Conservation (phyloP, 2,329 filamentous ascomycete genomes). For the Cladosporium sp. region DNA sequence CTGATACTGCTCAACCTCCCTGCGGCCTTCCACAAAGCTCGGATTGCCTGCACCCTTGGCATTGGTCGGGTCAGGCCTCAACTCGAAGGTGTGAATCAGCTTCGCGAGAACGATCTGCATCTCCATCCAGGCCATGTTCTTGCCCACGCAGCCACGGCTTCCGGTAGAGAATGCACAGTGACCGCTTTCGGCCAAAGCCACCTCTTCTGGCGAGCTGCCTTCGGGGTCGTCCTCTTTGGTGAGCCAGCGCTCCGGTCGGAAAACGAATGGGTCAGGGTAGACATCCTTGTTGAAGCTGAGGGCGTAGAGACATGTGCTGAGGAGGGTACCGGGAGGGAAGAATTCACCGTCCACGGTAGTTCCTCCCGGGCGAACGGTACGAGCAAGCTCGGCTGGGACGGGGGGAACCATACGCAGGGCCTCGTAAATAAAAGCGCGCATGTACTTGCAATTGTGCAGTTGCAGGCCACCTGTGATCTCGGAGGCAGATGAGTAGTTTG, state of each 20-base stretch:
- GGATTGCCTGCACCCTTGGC: slow-evolving; percentile 13
- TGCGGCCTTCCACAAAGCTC: slow-evolving; percentile 2
- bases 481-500: slow-evolving; percentile 28
- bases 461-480: slow-evolving; percentile 25
- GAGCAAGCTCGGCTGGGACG: slow-evolving; percentile 28
- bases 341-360: slow-evolving; percentile 30
- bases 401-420: slow-evolving; percentile 41
- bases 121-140: slow-evolving; percentile 31
- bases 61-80: slow-evolving; percentile 13
- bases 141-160: slow-evolving; percentile 66
- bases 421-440: slow-evolving; percentile 43
- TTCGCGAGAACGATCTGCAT: slow-evolving; percentile 19
- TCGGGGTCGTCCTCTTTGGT: slow-evolving; percentile 3
- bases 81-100: slow-evolving; percentile 15
- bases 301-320: slow-evolving; percentile 26
- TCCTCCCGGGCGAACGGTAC: slow-evolving; percentile 26
- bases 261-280: slow-evolving; percentile 27
- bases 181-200: slow-evolving; percentile 54
- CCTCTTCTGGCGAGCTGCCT: slow-evolving; percentile 1
- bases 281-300: slow-evolving; percentile 29
- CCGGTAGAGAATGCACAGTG: slow-evolving; percentile 72
- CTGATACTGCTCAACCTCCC: slow-evolving; percentile 17
- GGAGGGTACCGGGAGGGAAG: slow-evolving; percentile 21
- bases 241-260: slow-evolving; percentile 31
- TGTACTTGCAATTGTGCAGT: slow-evolving; percentile 34